Base-by-base conservation (phyloP, 2,329 filamentous ascomycete species). In the Huntiella savannae region DNA sequence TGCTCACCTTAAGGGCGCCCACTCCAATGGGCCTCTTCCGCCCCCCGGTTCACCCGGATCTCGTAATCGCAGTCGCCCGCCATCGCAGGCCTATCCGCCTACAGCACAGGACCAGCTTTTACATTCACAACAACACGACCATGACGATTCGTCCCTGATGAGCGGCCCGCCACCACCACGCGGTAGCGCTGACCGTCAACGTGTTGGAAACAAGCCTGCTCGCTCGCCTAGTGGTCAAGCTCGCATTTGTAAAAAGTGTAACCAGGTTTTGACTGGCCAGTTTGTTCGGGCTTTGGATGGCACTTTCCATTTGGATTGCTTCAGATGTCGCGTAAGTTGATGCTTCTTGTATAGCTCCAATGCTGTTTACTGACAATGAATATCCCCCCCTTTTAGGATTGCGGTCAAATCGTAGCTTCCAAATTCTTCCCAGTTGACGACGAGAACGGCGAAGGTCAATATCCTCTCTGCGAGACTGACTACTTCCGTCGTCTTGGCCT, bases 381-480 rank as follows among this genome's bases (percentile, higher is more conserved):
- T 47, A 13, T 45, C 22, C 37, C 28, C 40, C 35, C 17, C 12
- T 43, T 53, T 37, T 59, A 96, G 88, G 91, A 98, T 60, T 98
- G 91, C 58, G 85, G 83, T 54, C 82, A 94, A 61, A 93, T 96
- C 50, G 91, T 98, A 34, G 91, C 91, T 37, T 95, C 88, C 45
- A 98, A 98, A 58, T 98, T 98, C 72, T 98, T 98, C 62, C 91
- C 91, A 1, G 83, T 93, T 5, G 87, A 94, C 53, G 84, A 93
- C 55, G 85, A 92, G 55, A 77, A 86, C 54, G 85, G 84, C 36
- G 73, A 75, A 48, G 79, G 72, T 15, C 91, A 95, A 60, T 96
- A 95, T 59, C 91, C 91, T 6, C 74, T 98, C 3, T 98, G 91
- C 68, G 91, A 98, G 64, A 96, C 81, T 17, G 91, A 98, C 63